Base-by-base conservation (phyloP, 116 monocot species). In the Zostera marina region DNA sequence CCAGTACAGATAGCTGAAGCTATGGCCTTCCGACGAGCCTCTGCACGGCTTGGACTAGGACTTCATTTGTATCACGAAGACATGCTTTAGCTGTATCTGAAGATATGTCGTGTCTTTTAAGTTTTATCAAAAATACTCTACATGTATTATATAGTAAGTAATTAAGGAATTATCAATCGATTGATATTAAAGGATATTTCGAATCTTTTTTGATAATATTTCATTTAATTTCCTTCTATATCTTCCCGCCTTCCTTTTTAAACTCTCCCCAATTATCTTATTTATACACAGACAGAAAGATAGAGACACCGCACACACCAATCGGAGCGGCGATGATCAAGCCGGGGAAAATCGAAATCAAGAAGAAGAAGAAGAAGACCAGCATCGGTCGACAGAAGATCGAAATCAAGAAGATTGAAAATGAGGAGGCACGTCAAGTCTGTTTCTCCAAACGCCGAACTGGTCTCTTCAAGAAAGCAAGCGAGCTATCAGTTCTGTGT, bases 41-140 rank as follows among this genome's bases (percentile, higher is more conserved):
- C 89, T 73, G 89, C 96, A n/a, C 79, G 85, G 12, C 82, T 96
- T 52, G 96, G 96, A 14, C 74, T 96, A 41, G 96, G 89, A n/a
- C 78, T 89, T 56, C 85, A 96, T 59, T 89, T 96, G 40, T 96
- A 96, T 55, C 96, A 82, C 47, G 96, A 94, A 66, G 94, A 94
- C 46, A 24, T 72, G 32, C 21, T 66, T 0, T 77, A 72, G 68
- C 32, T 32, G 32, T 32, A 5, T 32, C 32, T 32, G 32, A 3
- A 5, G 2, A 1, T 32, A 32, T 32, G 32, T 1, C 32, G n/a
- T n/a, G n/a, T n/a, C n/a, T n/a, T n/a, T n/a, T n/a, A n/a, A n/a
- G n/a, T n/a, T n/a, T n/a, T n/a, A n/a, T n/a, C n/a, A n/a, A n/a
- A n/a, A n/a, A n/a, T n/a, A n/a, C n/a, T n/a, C n/a, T n/a, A n/a